Evolutionary conservation across 768 basidiomycete species (phyloP).

Genomic region (Russula ochroleuca): DNA sequence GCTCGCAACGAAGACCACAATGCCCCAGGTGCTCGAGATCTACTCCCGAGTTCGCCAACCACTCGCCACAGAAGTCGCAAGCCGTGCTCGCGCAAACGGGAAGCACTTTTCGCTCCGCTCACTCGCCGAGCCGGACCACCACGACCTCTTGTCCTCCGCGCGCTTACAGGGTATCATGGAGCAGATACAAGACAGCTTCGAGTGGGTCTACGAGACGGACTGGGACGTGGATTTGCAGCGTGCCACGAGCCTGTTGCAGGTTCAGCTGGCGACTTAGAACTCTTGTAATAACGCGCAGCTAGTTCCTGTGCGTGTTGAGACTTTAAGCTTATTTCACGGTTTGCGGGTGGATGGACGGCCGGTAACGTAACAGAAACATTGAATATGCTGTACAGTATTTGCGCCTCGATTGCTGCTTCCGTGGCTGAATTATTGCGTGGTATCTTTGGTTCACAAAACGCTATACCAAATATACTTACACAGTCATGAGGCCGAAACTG

Average conservation of each 20-base stretch:
- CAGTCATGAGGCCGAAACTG: no score
- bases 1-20: constrained; percentile 27
- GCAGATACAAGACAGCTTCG: constrained; percentile 15
- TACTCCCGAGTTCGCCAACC: constrained; percentile 37
- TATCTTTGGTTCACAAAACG: constrained; percentile 28
- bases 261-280: not conserved
- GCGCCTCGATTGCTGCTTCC: not conserved
- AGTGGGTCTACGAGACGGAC: constrained; percentile 16
- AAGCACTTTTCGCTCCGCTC: constrained; percentile 30
- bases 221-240: not conserved
- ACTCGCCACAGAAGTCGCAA: constrained; percentile 30
- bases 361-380: no score
- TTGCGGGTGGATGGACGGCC: not conserved
- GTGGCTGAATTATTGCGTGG: no score
- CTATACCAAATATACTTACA: no score
- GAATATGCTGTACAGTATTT: not conserved
- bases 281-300: not conserved
- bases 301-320: not conserved
- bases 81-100: constrained; percentile 31
- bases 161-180: not conserved
- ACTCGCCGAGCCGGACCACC: not conserved
- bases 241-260: constrained; percentile 5
- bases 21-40: constrained; percentile 28
- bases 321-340: no score
- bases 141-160: not conserved